phyloP scores from a whole-genome alignment of 129 eudicot genomes.

The Cynara cardunculus region DNA sequence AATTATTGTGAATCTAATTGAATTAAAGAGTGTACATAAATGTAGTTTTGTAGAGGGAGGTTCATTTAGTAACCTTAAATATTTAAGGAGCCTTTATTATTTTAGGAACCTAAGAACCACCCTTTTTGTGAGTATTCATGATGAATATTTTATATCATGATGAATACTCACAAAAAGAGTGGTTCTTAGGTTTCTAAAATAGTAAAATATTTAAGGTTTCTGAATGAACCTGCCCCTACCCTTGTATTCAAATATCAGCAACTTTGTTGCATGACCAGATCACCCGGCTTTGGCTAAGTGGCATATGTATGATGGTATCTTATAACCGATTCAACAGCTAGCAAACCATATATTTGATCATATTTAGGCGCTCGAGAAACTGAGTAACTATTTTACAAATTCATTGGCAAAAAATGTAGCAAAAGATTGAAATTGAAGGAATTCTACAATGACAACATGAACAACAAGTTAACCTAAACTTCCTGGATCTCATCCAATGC shows the following conservation, averaged over 20 bases:
- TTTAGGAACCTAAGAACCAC: no score
- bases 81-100: neutral
- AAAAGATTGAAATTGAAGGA: constrained; percentile 17
- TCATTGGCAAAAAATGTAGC: constrained; percentile 22
- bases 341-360: constrained; percentile 6
- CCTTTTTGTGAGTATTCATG: no score
- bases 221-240: neutral
- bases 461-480: constrained; percentile 30
- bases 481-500: constrained; percentile 93
- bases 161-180: no score
- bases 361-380: constrained; percentile 25
- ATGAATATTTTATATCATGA: no score
- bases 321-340: neutral
- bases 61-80: no score
- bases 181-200: neutral
- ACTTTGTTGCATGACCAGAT: constrained; percentile 11
- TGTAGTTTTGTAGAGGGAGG: neutral
- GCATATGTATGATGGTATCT: neutral
- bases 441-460: constrained; percentile 33
- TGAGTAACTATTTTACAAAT: constrained; percentile 29
- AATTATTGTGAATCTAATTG: neutral
- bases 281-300: neutral
- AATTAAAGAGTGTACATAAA: neutral
- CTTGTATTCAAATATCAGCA: neutral
- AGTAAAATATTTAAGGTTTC: no score